Evolutionary conservation across 305 asterid species (phyloP).

Genomic region (Fraxinus sp.): DNA sequence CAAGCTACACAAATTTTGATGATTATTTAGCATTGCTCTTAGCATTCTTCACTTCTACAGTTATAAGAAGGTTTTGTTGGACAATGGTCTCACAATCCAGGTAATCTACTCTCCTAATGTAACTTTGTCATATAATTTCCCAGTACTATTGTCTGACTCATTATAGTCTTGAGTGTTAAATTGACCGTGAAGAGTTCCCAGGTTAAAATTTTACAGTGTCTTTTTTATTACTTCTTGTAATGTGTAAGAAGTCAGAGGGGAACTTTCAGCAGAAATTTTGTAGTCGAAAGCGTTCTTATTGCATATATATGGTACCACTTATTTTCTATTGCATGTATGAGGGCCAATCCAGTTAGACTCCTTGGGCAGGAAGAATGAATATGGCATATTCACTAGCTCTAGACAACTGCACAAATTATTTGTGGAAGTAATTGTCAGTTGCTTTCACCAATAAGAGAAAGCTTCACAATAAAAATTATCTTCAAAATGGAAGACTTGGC

Average conservation of each 20-base stretch:
- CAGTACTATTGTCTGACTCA: background rate
- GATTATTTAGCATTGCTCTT: conserved; percentile 17
- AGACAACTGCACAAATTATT: background rate
- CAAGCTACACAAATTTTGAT: background rate
- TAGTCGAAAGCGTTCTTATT: background rate
- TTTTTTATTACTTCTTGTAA: background rate
- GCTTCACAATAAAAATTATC: background rate
- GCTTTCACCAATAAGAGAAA: background rate
- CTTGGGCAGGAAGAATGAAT: background rate
- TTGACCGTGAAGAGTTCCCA: background rate
- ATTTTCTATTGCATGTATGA: background rate
- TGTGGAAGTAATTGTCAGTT: background rate
- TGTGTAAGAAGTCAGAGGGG: background rate
- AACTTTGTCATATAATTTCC: background rate
- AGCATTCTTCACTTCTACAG: conserved; percentile 44
- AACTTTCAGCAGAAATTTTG: background rate
- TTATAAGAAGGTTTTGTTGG: conserved; percentile 81
- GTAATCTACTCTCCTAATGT: conserved; percentile 39
- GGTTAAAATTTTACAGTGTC: background rate
- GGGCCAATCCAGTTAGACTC: background rate
- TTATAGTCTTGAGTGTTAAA: background rate
- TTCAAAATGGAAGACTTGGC: background rate
- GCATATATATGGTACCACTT: background rate
- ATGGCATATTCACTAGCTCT: background rate
- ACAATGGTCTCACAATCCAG: conserved; percentile 82